These are phyloP conservation scores for Schoenoplectus triqueter DNA, from an alignment of 202 grass and related monocot species.

Conservation along the genomic window DNA sequence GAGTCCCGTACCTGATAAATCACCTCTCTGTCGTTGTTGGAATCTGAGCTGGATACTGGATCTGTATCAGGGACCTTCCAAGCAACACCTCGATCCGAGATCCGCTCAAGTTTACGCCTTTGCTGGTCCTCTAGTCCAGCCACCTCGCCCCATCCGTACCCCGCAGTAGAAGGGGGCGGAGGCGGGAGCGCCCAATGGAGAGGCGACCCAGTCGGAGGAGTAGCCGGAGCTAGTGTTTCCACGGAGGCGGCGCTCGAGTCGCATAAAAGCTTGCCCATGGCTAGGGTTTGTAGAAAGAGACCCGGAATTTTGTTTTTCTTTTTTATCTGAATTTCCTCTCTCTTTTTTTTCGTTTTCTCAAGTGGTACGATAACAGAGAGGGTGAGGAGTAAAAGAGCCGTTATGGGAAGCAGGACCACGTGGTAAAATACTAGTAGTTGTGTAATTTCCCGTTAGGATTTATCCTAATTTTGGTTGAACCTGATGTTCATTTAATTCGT, in stretches of 20 bases:
- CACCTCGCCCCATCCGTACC: conserved; percentile 56
- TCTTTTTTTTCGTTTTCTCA: neutral
- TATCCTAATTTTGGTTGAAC: neutral
- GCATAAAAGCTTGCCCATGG: conserved; percentile 97
- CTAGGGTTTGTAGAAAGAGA: conserved; percentile 58
- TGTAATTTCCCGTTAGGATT: conserved; percentile 32
- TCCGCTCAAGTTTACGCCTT: conserved; percentile 69
- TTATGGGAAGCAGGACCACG: conserved; percentile 24
- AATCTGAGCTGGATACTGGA: conserved; percentile 32
- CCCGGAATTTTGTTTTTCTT: conserved; percentile 13
- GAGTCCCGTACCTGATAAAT: conserved; percentile 31
- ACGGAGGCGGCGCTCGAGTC: conserved; percentile 65
- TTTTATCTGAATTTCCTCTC: neutral
- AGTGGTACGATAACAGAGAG: neutral
- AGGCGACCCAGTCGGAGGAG: conserved; percentile 39
- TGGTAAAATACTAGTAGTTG: conserved; percentile 33
- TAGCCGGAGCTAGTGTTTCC: conserved; percentile 50
- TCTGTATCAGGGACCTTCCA: conserved; percentile 55
- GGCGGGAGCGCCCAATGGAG: conserved; percentile 54
- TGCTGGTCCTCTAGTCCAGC: conserved; percentile 88
- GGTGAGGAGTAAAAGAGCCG: neutral
- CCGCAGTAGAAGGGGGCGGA: neutral
- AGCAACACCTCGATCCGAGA: conserved; percentile 83
- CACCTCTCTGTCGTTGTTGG: conserved; percentile 23
- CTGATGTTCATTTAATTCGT: neutral